Evolutionary conservation across 2,329 filamentous ascomycete species (phyloP).

Genomic region (Westerdykella aurantiaca): DNA sequence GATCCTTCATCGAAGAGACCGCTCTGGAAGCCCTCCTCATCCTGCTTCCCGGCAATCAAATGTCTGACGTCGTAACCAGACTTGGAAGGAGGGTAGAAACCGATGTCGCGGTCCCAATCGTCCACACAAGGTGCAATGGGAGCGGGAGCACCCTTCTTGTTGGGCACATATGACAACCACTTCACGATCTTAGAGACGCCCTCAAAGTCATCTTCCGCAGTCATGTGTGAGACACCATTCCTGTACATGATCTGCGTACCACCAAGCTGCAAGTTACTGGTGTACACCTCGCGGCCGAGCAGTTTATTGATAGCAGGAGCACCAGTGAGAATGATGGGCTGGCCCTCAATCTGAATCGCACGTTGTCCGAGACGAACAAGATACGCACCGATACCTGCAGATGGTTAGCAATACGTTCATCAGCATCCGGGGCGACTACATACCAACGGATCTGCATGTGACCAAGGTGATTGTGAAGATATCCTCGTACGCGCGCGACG

Average conservation of each 20-base stretch:
- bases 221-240: slow-evolving; percentile 99
- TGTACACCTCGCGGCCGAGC: slow-evolving; percentile 95
- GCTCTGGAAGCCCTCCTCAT: slow-evolving; percentile 77
- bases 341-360: slow-evolving; percentile 97
- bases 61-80: slow-evolving; percentile 88
- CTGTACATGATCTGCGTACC: slow-evolving; percentile 99
- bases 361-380: slow-evolving; percentile 96
- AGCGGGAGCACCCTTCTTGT: slow-evolving; percentile 87
- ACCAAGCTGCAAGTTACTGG: slow-evolving; percentile 97
- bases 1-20: slow-evolving; percentile 96
- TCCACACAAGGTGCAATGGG: slow-evolving; percentile 86
- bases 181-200: slow-evolving; percentile 97
- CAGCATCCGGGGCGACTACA: slow-evolving; percentile 5
- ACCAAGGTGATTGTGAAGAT: slow-evolving; percentile 98
- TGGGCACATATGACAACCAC: slow-evolving; percentile 95
- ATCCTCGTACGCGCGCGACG: slow-evolving; percentile 93
- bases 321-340: slow-evolving; percentile 97
- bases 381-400: slow-evolving; percentile 87
- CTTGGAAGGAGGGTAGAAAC: slow-evolving; percentile 73
- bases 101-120: slow-evolving; percentile 86
- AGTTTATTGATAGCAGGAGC: slow-evolving; percentile 97
- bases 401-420: slow-evolving; percentile 28
- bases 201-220: slow-evolving; percentile 93
- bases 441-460: slow-evolving; percentile 94
- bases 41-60: slow-evolving; percentile 83